phyloP scores from a whole-genome alignment of 192 early-diverging fungal genomes.

The Kickxella alabastrina region DNA sequence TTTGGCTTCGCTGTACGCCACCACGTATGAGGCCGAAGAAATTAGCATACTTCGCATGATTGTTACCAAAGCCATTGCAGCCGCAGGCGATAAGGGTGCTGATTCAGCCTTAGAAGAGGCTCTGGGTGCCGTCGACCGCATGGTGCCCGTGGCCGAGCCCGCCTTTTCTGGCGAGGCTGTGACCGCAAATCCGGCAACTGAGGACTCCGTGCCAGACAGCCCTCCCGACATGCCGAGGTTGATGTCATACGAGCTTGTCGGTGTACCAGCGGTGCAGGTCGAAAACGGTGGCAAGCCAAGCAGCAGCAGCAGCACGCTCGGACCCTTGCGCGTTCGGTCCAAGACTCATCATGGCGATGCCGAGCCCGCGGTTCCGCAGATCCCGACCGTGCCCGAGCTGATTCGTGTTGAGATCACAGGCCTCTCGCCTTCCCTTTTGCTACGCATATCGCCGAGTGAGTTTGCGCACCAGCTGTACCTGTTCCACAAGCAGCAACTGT shows the following conservation, averaged over 20 bases:
- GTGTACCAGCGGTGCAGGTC: conserved; percentile 8
- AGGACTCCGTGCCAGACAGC: no score
- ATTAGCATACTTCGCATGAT: conserved; percentile 26
- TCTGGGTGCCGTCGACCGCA: no score
- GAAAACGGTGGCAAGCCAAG: conserved; percentile 11
- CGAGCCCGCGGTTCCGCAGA: conserved; percentile 33
- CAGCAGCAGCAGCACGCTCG: conserved; percentile 2
- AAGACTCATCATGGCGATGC: conserved; percentile 42
- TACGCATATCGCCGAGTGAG: conserved; percentile 55
- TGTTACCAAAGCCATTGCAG: conserved; percentile 11
- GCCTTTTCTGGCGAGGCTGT: no score
- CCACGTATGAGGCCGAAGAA: conserved; percentile 22
- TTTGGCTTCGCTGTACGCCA: conserved; percentile 25
- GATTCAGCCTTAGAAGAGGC: no score
- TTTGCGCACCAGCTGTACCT: conserved; percentile 68
- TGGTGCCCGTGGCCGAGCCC: no score
- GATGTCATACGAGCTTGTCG: conserved; percentile 31
- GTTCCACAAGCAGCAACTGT: conserved; percentile 55
- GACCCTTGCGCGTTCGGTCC: conserved; percentile 36
- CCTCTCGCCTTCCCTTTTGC: conserved; percentile 59
- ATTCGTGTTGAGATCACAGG: conserved; percentile 56
- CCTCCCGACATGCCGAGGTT: conserved; percentile 12
- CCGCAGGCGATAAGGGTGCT: neutral
- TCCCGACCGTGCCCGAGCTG: conserved; percentile 45
- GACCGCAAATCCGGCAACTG: conserved; percentile 1